A percentile compares a stretch with the other conserved stretches of the same genome.
Evolutionary conservation across 805 yeast species (phyloP).

Genomic region (Spathaspora gorwiae): DNA sequence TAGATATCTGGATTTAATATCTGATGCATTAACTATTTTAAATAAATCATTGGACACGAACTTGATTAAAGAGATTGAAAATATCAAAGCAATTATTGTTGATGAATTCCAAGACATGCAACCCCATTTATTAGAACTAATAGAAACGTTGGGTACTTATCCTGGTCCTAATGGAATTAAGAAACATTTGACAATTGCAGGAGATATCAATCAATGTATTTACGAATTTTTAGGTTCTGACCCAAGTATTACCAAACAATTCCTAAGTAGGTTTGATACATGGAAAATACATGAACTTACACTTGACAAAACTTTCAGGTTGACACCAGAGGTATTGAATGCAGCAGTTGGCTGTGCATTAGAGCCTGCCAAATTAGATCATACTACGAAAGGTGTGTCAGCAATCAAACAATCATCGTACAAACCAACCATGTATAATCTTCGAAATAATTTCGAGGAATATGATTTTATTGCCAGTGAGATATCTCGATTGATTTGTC

Average conservation of each 20-base stretch:
- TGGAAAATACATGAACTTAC: slow-evolving; percentile 22
- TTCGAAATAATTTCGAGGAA: slow-evolving; percentile 29
- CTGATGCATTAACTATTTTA: slow-evolving; percentile 26
- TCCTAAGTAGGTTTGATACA: slow-evolving; percentile 13
- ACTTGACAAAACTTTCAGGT: slow-evolving; percentile 54
- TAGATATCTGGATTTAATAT: slow-evolving; percentile 33
- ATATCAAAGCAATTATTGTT: slow-evolving; percentile 43
- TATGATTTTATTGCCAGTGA: slow-evolving; percentile 42
- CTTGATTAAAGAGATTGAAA: slow-evolving; percentile 17
- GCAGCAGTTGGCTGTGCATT: slow-evolving; percentile 32
- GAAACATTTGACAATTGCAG: slow-evolving; percentile 62
- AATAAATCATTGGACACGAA: slow-evolving; percentile 15
- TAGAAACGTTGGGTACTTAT: slow-evolving; percentile 33
- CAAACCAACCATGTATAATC: slow-evolving; percentile 18
- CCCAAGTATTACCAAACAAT: slow-evolving; percentile 18
- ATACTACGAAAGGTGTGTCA: slow-evolving; percentile 3
- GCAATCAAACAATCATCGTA: slow-evolving; percentile 16
- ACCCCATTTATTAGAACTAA: slow-evolving; percentile 43
- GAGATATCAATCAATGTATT: slow-evolving; percentile 68
- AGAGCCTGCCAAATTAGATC: slow-evolving; percentile 4
- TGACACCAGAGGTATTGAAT: slow-evolving; percentile 52
- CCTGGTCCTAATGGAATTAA: slow-evolving; percentile 18
- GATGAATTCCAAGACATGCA: slow-evolving; percentile 77
- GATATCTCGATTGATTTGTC: slow-evolving; percentile 34
- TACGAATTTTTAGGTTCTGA: slow-evolving; percentile 61